Percentiles rank a stretch among this genome's conserved stretches.
These are phyloP conservation scores for Ophiostoma novo-ulmi DNA, from an alignment of 2,329 filamentous ascomycete species.

Conservation along the genomic window DNA sequence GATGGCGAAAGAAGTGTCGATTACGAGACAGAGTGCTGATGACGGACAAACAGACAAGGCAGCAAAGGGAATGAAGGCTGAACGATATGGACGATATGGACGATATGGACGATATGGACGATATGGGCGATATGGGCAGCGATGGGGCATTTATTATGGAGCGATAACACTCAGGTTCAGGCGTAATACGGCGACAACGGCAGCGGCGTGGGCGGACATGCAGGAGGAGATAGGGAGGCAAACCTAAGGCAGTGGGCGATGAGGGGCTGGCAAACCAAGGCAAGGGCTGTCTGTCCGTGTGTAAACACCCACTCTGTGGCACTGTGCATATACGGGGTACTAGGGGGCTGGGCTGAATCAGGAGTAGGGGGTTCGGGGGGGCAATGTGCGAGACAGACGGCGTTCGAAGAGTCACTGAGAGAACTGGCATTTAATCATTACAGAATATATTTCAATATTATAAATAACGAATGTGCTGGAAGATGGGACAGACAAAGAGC, in stretches of 20 bases:
- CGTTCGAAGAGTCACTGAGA: not conserved
- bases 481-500: not conserved
- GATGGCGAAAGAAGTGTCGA: not conserved
- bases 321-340: not conserved
- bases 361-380: not conserved
- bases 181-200: not conserved
- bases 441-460: not conserved
- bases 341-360: slow-evolving; percentile 2
- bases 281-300: not conserved
- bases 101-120: not conserved
- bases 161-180: not conserved
- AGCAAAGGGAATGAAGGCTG: not conserved
- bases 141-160: slow-evolving; percentile 7
- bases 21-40: not conserved
- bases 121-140: slow-evolving; percentile 6
- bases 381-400: not conserved
- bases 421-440: not conserved
- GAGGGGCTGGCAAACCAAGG: not conserved
- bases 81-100: not conserved
- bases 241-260: not conserved
- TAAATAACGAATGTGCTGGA: not conserved
- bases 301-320: not conserved
- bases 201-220: not conserved
- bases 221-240: not conserved
- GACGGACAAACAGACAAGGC: not conserved